A percentile compares a stretch with the other conserved stretches of the same genome.
Conservation (phyloP, 129 eudicot genomes). For the Helianthus tuberosus region DNA sequence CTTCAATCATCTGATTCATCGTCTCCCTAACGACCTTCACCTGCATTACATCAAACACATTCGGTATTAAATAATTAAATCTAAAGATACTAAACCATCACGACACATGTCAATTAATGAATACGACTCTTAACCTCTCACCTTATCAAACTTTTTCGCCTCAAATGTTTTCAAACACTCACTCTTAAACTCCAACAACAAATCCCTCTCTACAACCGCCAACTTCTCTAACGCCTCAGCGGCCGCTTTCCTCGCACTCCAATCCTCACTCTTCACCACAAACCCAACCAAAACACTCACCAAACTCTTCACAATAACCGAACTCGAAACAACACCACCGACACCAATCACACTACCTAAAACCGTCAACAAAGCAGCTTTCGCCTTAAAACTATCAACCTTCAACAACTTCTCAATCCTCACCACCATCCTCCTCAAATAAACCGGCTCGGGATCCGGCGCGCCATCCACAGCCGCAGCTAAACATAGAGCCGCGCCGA, state of each 20-base stretch:
- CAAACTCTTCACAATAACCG: conserved; percentile 48
- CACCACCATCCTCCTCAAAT: conserved; percentile 53
- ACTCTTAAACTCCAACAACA: conserved; percentile 53
- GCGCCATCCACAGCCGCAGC: conserved; percentile 75
- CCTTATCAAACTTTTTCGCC: conserved; percentile 83
- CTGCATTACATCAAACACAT: conserved; percentile 39
- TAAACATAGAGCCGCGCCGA: conserved; percentile 77
- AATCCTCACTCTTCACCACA: conserved; percentile 68
- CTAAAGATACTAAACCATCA: neutral
- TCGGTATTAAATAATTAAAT: neutral
- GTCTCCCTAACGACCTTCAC: conserved; percentile 87
- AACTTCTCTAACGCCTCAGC: conserved; percentile 70
- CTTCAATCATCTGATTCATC: conserved; percentile 80
- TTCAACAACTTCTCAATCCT: conserved; percentile 67
- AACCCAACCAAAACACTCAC: conserved; percentile 62
- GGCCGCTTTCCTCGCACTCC: conserved; percentile 85
- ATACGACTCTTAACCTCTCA: conserved; percentile 13
- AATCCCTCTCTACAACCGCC: conserved; percentile 56
- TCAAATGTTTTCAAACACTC: conserved; percentile 70
- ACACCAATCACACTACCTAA: conserved; percentile 63
- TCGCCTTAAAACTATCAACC: conserved; percentile 78
- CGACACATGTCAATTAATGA: neutral
- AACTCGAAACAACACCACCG: conserved; percentile 51
- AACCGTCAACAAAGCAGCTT: conserved; percentile 65
- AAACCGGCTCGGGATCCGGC: conserved; percentile 53